Conservation (phyloP, 1,284 basidiomycete genomes). For the Taiwanofungus camphoratus region DNA sequence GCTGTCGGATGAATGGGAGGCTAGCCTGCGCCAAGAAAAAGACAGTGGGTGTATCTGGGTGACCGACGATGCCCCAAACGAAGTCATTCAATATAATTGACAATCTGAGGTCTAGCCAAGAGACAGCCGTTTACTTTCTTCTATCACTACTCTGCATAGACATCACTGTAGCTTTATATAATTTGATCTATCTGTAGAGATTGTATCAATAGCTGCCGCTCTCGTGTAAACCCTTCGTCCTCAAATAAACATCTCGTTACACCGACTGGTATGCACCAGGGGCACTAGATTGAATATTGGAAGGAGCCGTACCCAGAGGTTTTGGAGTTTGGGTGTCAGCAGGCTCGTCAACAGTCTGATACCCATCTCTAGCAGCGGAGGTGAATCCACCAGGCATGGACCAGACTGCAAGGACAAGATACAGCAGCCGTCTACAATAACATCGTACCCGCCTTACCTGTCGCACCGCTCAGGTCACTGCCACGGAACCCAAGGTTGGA, state of each 20-base stretch:
- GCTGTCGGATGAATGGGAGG: conserved; percentile 32
- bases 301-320: conserved; percentile 25
- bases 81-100: conserved; percentile 7
- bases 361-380: conserved; percentile 54
- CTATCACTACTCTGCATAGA: conserved; percentile 6
- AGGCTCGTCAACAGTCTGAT: conserved; percentile 71
- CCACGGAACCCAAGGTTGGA: conserved; percentile 48
- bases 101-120: no score
- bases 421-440: neutral
- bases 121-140: no score
- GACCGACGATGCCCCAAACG: conserved; percentile 30
- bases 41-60: conserved; percentile 38
- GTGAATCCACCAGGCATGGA: conserved; percentile 79
- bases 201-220: conserved; percentile 5
- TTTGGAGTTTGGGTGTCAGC: conserved; percentile 31
- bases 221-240: no score
- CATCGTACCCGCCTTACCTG: conserved; percentile 36
- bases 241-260: conserved; percentile 20
- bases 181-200: neutral
- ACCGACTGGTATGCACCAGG: conserved; percentile 52
- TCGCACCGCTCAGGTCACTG: conserved; percentile 53
- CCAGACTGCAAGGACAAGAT: conserved; percentile 50
- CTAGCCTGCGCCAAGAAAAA: conserved; percentile 27
- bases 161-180: neutral
- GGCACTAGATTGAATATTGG: conserved; percentile 21